A percentile compares a stretch with the other conserved stretches of the same genome.
Evolutionary conservation across 768 basidiomycete species (phyloP).

Genomic region (Tylopilus rubrobrunneus): DNA sequence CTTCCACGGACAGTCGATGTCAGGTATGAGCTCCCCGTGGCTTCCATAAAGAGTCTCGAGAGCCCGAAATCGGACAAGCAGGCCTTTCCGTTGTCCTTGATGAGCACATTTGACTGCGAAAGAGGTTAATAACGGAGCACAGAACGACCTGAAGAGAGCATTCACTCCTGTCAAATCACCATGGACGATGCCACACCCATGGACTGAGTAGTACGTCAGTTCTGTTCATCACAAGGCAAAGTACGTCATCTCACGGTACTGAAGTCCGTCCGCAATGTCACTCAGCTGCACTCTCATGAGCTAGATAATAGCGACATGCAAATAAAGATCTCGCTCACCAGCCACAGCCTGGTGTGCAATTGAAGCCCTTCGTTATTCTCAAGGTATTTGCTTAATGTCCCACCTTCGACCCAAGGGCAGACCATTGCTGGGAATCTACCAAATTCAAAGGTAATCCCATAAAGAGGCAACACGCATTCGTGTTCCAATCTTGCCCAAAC

Average conservation of each 20-base stretch:
- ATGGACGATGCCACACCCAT: slow-evolving; percentile 34
- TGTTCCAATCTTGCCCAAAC: slow-evolving; percentile 29
- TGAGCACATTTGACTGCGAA: slow-evolving; percentile 34
- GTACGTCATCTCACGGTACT: slow-evolving; percentile 13
- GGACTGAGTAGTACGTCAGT: slow-evolving; percentile 6
- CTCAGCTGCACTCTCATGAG: slow-evolving; percentile 11
- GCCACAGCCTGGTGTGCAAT: not conserved
- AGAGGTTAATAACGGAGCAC: not conserved
- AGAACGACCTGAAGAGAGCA: not conserved
- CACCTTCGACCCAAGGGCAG: slow-evolving; percentile 33
- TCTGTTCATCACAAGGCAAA: not conserved
- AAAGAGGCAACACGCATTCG: slow-evolving; percentile 25
- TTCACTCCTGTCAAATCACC: slow-evolving; percentile 44
- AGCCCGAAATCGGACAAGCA: slow-evolving; percentile 38
- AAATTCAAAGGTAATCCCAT: slow-evolving; percentile 28
- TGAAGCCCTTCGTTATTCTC: slow-evolving; percentile 8
- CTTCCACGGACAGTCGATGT: slow-evolving; percentile 39
- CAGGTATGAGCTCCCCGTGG: slow-evolving; percentile 19
- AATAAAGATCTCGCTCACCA: slow-evolving; percentile 12
- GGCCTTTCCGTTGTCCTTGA: slow-evolving; percentile 29
- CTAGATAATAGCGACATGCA: not conserved
- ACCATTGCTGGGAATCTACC: slow-evolving; percentile 32
- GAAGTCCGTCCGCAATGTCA: slow-evolving; percentile 20
- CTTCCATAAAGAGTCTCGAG: slow-evolving; percentile 27
- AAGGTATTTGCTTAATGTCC: slow-evolving; percentile 25